These are phyloP conservation scores for Rossbeevera mucosa DNA, from an alignment of 768 basidiomycete species.

Conservation along the genomic window DNA sequence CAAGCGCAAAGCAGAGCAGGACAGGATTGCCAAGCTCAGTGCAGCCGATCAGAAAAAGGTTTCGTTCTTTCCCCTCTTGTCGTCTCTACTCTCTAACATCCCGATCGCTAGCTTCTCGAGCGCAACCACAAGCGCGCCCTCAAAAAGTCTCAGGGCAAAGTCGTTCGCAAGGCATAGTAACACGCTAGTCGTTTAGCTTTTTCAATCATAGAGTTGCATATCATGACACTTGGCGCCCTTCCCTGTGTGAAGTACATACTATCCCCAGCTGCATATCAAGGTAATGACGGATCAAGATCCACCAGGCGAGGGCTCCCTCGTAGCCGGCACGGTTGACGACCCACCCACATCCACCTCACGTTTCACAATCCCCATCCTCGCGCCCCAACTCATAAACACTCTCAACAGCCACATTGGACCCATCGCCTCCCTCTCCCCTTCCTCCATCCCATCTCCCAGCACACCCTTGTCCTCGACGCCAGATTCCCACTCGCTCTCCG, in stretches of 20 bases:
- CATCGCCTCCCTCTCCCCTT: slow-evolving; percentile 53
- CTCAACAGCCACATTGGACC: slow-evolving; percentile 74
- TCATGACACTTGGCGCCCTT: not conserved
- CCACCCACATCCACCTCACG: slow-evolving; percentile 19
- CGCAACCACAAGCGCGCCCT: slow-evolving; percentile 71
- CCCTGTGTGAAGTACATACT: slow-evolving; percentile 11
- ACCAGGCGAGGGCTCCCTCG: slow-evolving; percentile 17
- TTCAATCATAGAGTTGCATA: slow-evolving; percentile 13
- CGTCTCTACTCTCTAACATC: slow-evolving; percentile 1
- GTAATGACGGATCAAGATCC: slow-evolving; percentile 17
- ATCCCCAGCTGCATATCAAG: not conserved
- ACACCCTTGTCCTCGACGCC: slow-evolving; percentile 14
- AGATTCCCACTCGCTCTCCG: slow-evolving; percentile 29
- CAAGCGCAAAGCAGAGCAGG: slow-evolving; percentile 71
- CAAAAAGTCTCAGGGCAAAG: slow-evolving; percentile 67
- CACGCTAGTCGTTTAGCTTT: not conserved
- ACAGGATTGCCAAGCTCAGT: slow-evolving; percentile 65
- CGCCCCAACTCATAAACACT: slow-evolving; percentile 76
- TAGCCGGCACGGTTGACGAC: slow-evolving; percentile 7
- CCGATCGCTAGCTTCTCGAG: slow-evolving; percentile 49
- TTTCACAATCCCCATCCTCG: slow-evolving; percentile 48
- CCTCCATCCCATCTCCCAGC: slow-evolving; percentile 17
- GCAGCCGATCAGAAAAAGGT: slow-evolving; percentile 84
- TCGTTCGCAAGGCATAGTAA: slow-evolving; percentile 31
- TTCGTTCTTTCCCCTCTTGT: not conserved